Base-by-base conservation (phyloP, 306 rosid species). In the Castanopsis chinensis region DNA sequence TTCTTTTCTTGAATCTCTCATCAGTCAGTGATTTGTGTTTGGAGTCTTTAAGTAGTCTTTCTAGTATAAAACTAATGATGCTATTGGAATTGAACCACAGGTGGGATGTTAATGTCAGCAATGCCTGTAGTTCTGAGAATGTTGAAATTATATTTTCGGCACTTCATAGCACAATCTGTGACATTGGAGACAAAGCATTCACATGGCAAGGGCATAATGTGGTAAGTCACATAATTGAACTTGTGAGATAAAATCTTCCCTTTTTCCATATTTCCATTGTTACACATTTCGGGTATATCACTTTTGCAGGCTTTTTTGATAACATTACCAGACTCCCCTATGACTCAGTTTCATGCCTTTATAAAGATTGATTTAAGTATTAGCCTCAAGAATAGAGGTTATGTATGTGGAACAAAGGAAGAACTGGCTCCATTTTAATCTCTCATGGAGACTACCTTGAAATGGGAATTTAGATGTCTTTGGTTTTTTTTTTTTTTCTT, bases 141-240 rank as follows among this genome's bases (percentile, higher is more conserved):
- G 99, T 92, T 60, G 86, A 87, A 82, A 92, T 91, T 67, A 77
- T 92, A 80, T 95, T 92, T 87, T 79, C 77, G 1, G 95, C 97
- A 25, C n/a, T 91, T 79, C 84, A 60, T 52, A 64, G 78, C 85
- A 84, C 95, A 71, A 76, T 91, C 61, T 82, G 86, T 75, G 99
- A 92, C 81, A 82, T 89, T 60, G 97, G 76, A 63, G 89, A 82
- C 83, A 88, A 73, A 30, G 90, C 93, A 75, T 77, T 82, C 58
- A 56, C 76, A 74, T 3, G 72, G 78, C 99, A 92, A 89, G 91
- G 92, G 15, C 83, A 83, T 27, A 76, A 83, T 61, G 92, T 91
- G 80, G 78, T 72, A 76, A 79, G 61, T 32, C 87, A 88, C 69
- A 76, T 91, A 25, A 87, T 81, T 77, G 80, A 91, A 43, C 84